Evolutionary conservation across 2,329 filamentous ascomycete genomes (phyloP), one percentile per base, ranked within the genome.

Genomic region (Penicillium sumatraense): DNA sequence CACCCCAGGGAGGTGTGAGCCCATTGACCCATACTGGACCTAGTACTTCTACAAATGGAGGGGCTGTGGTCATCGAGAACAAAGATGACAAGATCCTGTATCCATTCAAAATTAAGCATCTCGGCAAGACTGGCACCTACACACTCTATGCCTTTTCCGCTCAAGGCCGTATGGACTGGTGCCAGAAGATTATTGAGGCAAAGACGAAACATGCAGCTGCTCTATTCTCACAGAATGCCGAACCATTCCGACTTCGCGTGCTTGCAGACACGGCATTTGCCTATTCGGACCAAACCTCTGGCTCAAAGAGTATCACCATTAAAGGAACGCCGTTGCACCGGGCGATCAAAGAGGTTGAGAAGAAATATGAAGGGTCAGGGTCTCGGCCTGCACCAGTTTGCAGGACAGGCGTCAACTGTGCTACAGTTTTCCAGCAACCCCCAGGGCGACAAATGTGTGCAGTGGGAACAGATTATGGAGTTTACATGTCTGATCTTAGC

Each of bases 41-140:
- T 0, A 83, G 78, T 56, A 85, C 84, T 3, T 93, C 91, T 3
- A 78, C 86, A 7, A 79, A 77, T 26, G 77, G 79, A 11, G 73
- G 78, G 6, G 73, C 71, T 10, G 80, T 78, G 1, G 74, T 77
- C 2, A 69, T 83, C 16, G 85, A 86, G 29, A 76, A 82, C 24
- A 89, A 86, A 59, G 90, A 96, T 61, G 88, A 91, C 69, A 91
- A 88, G 72, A 89, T 95, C 42, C 77, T 99, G 65, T 99, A 93
- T 71, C 95, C 96, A 0, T 99, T 99, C 85, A 88, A 88, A 62
- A 86, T 99, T 71, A 97, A 97, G 77, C 95, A 99, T 76, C 83
- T 99, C 18, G 95, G 96, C 11, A 90, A 96, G 59, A 72, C 77
- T 45, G 93, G 96, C 64, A 88, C 91, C 0, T 98, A 97, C 72